A percentile compares a stretch with the other conserved stretches of the same genome.
Evolutionary conservation across 768 basidiomycete species (phyloP).

Genomic region (Collybia nuda): DNA sequence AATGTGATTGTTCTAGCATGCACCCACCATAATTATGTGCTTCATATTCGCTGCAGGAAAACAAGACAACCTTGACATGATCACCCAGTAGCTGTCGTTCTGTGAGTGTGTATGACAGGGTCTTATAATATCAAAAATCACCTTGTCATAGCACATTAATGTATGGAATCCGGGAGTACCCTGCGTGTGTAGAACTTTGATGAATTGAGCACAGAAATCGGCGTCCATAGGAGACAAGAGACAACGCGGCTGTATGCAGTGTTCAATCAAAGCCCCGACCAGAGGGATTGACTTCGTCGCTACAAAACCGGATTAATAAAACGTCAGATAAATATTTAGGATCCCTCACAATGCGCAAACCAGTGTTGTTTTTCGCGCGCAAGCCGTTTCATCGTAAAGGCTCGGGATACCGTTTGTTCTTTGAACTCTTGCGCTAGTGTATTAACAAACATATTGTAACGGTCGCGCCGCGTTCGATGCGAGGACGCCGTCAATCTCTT

Average conservation of each 20-base stretch:
- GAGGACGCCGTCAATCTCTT: constrained; percentile 55
- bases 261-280: constrained; percentile 70
- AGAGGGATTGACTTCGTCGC: constrained; percentile 49
- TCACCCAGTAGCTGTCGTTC: constrained; percentile 72
- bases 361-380: constrained; percentile 78
- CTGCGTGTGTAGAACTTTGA: constrained; percentile 81
- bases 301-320: constrained; percentile 17
- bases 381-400: constrained; percentile 75
- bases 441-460: constrained; percentile 60
- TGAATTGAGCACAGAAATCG: constrained; percentile 89
- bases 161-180: constrained; percentile 92
- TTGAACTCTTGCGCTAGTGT: constrained; percentile 69
- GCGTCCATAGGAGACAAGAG: constrained; percentile 97
- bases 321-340: not conserved
- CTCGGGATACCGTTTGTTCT: constrained; percentile 69
- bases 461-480: constrained; percentile 64
- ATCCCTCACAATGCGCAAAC: constrained; percentile 66
- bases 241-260: constrained; percentile 91
- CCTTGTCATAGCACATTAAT: constrained; percentile 81
- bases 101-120: not conserved
- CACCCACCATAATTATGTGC: constrained; percentile 86
- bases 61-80: constrained; percentile 80
- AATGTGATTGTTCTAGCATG: not conserved
- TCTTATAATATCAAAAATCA: constrained; percentile 21
- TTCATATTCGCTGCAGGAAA: constrained; percentile 95